Conservation (phyloP, 2,329 filamentous ascomycete species). For the Ophiostoma australiae region DNA sequence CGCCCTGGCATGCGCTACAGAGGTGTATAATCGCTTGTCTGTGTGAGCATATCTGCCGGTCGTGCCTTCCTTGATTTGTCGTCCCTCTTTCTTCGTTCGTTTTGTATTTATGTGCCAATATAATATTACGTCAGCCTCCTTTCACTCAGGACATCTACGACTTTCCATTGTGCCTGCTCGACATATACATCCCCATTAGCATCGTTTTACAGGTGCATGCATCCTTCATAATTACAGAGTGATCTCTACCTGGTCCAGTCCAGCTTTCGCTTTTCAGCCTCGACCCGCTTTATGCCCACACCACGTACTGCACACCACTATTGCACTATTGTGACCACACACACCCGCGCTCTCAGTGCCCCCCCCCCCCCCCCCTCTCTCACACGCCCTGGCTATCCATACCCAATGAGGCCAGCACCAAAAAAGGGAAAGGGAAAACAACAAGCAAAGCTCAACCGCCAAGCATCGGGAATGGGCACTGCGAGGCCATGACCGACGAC, state of each 20-base stretch:
- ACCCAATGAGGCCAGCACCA: constrained; percentile 17
- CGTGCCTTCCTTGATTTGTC: constrained; percentile 2
- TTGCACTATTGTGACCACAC: neutral
- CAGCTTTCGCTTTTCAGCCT: constrained; percentile 23
- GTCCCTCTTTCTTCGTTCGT: neutral
- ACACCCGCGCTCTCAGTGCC: neutral
- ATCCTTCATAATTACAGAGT: neutral
- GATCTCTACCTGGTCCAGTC: neutral
- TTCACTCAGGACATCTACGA: neutral
- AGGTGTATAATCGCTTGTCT: neutral
- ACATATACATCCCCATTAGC: neutral
- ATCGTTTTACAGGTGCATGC: neutral
- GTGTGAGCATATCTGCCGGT: neutral
- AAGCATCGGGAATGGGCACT: constrained; percentile 16
- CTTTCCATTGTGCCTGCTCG: neutral
- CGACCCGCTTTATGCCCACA: constrained; percentile 25
- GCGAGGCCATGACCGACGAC: constrained; percentile 7
- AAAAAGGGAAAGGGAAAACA: constrained; percentile 11
- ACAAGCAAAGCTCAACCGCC: constrained; percentile 17
- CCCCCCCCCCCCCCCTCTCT: constrained; percentile 11
- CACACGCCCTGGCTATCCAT: constrained; percentile 18
- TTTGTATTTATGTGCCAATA: no score
- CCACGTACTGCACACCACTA: neutral
- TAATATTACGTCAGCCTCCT: constrained; percentile 6
- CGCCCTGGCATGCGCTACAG: neutral